These are phyloP conservation scores for Starmerella cellae DNA, from an alignment of 805 yeast genomes.

Conservation along the genomic window DNA sequence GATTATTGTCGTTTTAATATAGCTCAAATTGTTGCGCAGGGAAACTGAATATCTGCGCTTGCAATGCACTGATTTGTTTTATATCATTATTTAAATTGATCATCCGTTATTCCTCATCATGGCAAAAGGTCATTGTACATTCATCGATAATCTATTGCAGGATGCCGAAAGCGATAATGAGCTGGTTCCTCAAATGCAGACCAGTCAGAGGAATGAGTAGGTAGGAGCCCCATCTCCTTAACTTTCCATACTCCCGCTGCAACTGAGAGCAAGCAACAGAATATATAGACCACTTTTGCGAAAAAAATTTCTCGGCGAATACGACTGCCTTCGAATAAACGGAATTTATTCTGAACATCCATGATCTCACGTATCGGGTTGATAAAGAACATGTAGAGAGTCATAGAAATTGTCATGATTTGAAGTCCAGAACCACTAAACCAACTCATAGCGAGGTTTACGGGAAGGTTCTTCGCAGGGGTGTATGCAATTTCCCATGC, in stretches of 20 bases:
- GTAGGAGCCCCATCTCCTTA: slow-evolving; percentile 78
- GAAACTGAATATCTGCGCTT: too few species aligned
- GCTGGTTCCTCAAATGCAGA: slow-evolving; percentile 59
- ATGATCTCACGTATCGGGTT: slow-evolving; percentile 65
- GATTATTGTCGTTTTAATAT: slow-evolving; percentile 58
- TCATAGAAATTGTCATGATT: slow-evolving; percentile 81
- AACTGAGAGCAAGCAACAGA: slow-evolving; percentile 42
- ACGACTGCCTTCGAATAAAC: slow-evolving; percentile 24
- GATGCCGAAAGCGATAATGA: slow-evolving; percentile 16
- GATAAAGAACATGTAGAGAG: slow-evolving; percentile 59
- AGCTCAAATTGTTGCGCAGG: slow-evolving; percentile 50
- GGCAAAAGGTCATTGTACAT: too few species aligned
- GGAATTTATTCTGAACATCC: slow-evolving; percentile 43
- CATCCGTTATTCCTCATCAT: too few species aligned
- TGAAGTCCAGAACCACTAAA: slow-evolving; percentile 88
- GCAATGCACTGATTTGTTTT: too few species aligned
- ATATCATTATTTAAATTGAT: background rate
- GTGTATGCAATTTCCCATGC: slow-evolving; percentile 78
- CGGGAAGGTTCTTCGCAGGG: slow-evolving; percentile 78
- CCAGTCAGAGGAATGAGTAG: slow-evolving; percentile 84
- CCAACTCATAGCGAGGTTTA: slow-evolving; percentile 80
- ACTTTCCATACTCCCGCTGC: slow-evolving; percentile 75
- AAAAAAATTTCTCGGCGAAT: slow-evolving; percentile 21
- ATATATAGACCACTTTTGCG: slow-evolving; percentile 38
- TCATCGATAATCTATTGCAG: too few species aligned